Evolutionary conservation across 2,329 filamentous ascomycete species (phyloP), one percentile per base, ranked within the genome.

Genomic region (Trichoderma oligosporum): DNA sequence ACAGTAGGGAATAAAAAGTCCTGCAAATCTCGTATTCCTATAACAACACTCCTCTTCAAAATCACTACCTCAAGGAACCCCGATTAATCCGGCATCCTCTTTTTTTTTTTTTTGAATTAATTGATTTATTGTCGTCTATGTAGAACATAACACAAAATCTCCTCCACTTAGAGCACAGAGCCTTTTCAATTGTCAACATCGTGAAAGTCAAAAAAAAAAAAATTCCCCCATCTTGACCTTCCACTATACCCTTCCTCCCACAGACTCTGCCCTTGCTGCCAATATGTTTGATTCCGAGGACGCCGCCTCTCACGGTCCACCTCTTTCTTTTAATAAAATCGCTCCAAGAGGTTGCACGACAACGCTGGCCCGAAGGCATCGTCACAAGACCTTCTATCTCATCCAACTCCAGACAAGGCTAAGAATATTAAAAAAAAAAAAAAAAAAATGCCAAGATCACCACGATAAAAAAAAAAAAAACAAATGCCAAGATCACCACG

Each of bases 401-500:
- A 54, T 58, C 56, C 56, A 58, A 58, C 56, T 58, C 56, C 57
- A 56, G 41, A 49, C 41, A 54, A 59, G 52, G 57, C 42, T 59
- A 59, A 59, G 36, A 49, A 44, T 59, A 59, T 59, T 59, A 59
- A 56, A 44, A 29, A 39, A n/a, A 20, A n/a, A n/a, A n/a, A n/a
- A n/a, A n/a, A 51, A 51, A 38, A 51, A 38, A 51, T 16, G 33
- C 47, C 47, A 39, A 16, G 14, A 22, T 33, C 47, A 51, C 47
- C 35, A 39, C 31, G 47, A 51, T 38, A 27, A 33, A 51, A 38
- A 22, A 38, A n/a, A n/a, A n/a, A n/a, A n/a, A n/a, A 59, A 56
- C 45, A 59, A 56, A 56, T 42, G 51, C 57, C 57, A 56, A 42
- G 29, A 20, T 47, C 57, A 59, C 57, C 52, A 56, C 51, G 57